A percentile compares a stretch with the other conserved stretches of the same genome.
phyloP scores from a whole-genome alignment of 176 grass and related monocot genomes.

The Poa annua region DNA sequence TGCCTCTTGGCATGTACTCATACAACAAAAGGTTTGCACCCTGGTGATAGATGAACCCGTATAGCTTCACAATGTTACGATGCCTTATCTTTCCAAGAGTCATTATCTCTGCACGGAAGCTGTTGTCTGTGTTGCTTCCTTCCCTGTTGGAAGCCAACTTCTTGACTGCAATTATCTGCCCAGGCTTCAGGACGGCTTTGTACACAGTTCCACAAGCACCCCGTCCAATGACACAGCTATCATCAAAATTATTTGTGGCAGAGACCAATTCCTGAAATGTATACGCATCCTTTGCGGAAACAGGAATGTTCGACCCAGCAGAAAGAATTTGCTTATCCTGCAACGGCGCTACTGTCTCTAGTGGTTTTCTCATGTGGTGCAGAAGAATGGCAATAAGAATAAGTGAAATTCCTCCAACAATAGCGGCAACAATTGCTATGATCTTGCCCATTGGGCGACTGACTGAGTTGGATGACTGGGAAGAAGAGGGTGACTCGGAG shows the following conservation, averaged over 20 bases:
- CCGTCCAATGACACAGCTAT: conserved; percentile 73
- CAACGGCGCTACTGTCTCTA: conserved; percentile 82
- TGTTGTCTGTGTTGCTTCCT: conserved; percentile 90
- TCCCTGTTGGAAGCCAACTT: conserved; percentile 92
- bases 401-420: conserved; percentile 89
- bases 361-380: conserved; percentile 85
- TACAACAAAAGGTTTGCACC: conserved; percentile 96
- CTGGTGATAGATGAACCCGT: conserved; percentile 88
- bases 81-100: conserved; percentile 99
- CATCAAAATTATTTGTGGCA: conserved; percentile 94
- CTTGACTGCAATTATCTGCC: conserved; percentile 84
- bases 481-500: conserved; percentile 46
- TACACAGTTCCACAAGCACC: conserved; percentile 96
- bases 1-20: conserved; percentile 93
- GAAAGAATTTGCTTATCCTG: conserved; percentile 76
- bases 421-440: conserved; percentile 86
- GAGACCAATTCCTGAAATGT: conserved; percentile 84
- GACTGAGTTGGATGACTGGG: conserved; percentile 40
- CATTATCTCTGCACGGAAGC: conserved; percentile 90
- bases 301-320: conserved; percentile 55
- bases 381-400: conserved; percentile 88
- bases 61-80: conserved; percentile 97
- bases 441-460: conserved; percentile 68
- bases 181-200: conserved; percentile 72
- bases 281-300: conserved; percentile 76